A percentile compares a stretch with the other conserved stretches of the same genome.
Evolutionary conservation across 306 rosid species (phyloP).

Genomic region (Erythrophleum fordii): DNA sequence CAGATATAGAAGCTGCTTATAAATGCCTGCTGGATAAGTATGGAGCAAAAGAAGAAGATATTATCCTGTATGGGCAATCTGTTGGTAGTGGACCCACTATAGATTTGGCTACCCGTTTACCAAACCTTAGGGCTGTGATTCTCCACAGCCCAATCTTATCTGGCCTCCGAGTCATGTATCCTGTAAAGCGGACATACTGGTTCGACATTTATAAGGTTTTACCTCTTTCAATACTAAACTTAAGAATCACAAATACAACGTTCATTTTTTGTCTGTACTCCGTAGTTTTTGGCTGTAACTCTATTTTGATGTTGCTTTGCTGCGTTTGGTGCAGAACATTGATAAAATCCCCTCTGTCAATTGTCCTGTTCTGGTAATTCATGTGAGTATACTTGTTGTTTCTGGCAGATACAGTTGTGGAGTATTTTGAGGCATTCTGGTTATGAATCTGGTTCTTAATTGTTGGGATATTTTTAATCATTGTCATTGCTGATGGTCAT

Average conservation of each 20-base stretch:
- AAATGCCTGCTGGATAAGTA: slow-evolving; percentile 85
- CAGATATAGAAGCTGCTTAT: slow-evolving; percentile 92
- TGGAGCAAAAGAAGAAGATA: slow-evolving; percentile 87
- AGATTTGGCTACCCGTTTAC: slow-evolving; percentile 81
- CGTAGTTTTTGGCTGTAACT: background rate
- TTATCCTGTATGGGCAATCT: slow-evolving; percentile 92
- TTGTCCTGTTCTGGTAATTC: slow-evolving; percentile 91
- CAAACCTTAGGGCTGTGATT: slow-evolving; percentile 87
- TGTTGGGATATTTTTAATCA: background rate
- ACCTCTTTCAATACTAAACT: slow-evolving; percentile 24
- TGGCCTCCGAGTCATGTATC: slow-evolving; percentile 97
- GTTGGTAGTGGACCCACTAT: slow-evolving; percentile 97
- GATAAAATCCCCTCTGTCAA: slow-evolving; percentile 83
- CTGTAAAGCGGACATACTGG: slow-evolving; percentile 93
- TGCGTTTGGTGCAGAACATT: slow-evolving; percentile 73
- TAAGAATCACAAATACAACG: background rate
- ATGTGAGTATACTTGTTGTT: slow-evolving; percentile 66
- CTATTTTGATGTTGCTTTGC: slow-evolving; percentile 25
- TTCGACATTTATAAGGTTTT: slow-evolving; percentile 94
- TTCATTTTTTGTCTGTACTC: background rate
- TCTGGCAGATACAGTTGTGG: slow-evolving; percentile 7
- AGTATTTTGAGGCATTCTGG: slow-evolving; percentile 17
- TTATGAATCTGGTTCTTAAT: background rate
- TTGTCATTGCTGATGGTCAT: slow-evolving; percentile 21
- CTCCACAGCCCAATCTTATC: slow-evolving; percentile 96